A percentile compares a stretch with the other conserved stretches of the same genome.
phyloP scores from a whole-genome alignment of 495 filamentous ascomycete species.

The Lasiosphaeria ovina region DNA sequence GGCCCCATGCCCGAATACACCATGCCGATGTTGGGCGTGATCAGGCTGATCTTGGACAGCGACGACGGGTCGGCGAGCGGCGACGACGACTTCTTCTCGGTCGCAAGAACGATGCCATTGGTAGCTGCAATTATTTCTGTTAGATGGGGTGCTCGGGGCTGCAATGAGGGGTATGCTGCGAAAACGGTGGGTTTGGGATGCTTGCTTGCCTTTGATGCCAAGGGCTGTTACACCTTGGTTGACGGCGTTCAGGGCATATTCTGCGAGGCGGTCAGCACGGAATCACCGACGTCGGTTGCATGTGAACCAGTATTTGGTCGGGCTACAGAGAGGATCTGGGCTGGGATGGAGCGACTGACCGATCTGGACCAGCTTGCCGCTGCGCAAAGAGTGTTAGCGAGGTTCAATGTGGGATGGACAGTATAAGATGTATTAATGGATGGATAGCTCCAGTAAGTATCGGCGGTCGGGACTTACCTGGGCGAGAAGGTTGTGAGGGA shows the following conservation, averaged over 20 bases:
- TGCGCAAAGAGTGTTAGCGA: slow-evolving; percentile 46
- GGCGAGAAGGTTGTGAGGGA: slow-evolving; percentile 99
- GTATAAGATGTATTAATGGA: background rate
- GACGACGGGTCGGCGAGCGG: slow-evolving; percentile 91
- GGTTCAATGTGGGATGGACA: background rate
- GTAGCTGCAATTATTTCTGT: slow-evolving; percentile 58
- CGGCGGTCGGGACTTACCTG: slow-evolving; percentile 63
- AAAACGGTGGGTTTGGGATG: slow-evolving; percentile 7
- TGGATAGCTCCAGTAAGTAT: too few species aligned
- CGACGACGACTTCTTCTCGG: slow-evolving; percentile 98
- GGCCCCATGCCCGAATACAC: slow-evolving; percentile 99
- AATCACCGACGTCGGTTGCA: background rate
- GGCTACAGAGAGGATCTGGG: background rate
- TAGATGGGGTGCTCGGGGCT: background rate
- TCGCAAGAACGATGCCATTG: slow-evolving; percentile 98
- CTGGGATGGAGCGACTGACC: slow-evolving; percentile 45
- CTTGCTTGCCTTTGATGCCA: slow-evolving; percentile 84
- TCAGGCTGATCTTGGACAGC: slow-evolving; percentile 93
- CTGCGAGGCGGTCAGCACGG: slow-evolving; percentile 45
- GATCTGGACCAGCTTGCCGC: slow-evolving; percentile 90
- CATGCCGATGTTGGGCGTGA: slow-evolving; percentile 99
- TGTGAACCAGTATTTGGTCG: background rate
- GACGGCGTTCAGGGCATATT: slow-evolving; percentile 98
- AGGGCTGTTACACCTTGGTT: slow-evolving; percentile 98
- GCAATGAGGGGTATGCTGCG: slow-evolving; percentile 5